A percentile compares a stretch with the other conserved stretches of the same genome.
Evolutionary conservation across 768 basidiomycete species (phyloP).

Genomic region (Amylocystis lapponica): DNA sequence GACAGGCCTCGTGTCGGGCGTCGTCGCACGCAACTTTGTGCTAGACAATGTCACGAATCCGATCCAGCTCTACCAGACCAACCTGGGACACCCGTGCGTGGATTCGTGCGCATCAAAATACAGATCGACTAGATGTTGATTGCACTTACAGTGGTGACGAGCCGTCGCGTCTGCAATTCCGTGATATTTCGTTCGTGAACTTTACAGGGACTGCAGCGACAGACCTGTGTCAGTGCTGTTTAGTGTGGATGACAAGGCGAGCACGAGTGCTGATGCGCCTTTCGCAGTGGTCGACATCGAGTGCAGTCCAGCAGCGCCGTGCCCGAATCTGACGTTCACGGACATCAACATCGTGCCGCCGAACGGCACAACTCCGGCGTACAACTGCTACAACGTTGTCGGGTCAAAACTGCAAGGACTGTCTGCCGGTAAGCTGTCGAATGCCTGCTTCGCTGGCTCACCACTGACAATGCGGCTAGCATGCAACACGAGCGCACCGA

Average conservation of each 20-base stretch:
- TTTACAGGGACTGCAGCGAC: conserved; percentile 40
- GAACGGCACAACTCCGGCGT: conserved; percentile 28
- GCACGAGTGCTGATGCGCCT: neutral
- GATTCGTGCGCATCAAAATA: too few relatives aligned
- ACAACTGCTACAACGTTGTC: conserved; percentile 44
- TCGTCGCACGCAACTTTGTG: conserved; percentile 36
- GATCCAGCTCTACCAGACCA: conserved; percentile 47
- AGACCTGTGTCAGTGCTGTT: conserved; percentile 13
- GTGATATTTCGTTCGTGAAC: conserved; percentile 38
- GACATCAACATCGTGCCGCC: conserved; percentile 33
- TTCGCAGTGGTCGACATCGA: conserved; percentile 43
- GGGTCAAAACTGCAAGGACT: conserved; percentile 12
- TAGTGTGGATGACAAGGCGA: neutral
- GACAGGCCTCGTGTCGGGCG: conserved; percentile 40
- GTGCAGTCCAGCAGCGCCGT: conserved; percentile 45
- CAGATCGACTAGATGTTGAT: neutral
- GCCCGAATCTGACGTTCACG: conserved; percentile 37
- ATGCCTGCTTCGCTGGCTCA: too few relatives aligned
- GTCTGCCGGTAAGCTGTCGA: too few relatives aligned
- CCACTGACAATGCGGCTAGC: too few relatives aligned
- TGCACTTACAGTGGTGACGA: conserved; percentile 35
- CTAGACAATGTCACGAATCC: conserved; percentile 43
- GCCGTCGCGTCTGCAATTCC: conserved; percentile 44
- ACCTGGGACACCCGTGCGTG: conserved; percentile 40
- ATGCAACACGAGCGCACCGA: neutral